Percentiles rank a stretch among this genome's conserved stretches.
Conservation (phyloP, 1,284 basidiomycete species). For the Ustilago bromivora region DNA sequence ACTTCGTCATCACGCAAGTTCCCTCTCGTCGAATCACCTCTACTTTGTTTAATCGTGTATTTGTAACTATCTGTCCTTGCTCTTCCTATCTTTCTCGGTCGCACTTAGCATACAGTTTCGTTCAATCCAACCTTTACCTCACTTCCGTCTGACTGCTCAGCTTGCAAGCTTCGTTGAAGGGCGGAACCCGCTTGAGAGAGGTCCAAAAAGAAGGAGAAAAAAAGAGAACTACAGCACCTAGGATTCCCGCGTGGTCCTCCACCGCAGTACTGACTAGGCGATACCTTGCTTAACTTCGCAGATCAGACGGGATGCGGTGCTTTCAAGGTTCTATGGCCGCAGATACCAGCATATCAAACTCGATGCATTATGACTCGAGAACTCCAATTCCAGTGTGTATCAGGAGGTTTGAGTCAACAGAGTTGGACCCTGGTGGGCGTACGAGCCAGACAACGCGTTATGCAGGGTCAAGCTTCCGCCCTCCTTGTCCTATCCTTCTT, state of each 20-base stretch:
- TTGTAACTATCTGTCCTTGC: neutral
- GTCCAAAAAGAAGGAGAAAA: neutral
- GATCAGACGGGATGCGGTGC: constrained; percentile 84
- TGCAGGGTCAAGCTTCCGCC: neutral
- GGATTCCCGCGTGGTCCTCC: constrained; percentile 86
- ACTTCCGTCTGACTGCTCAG: neutral
- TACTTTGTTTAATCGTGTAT: neutral
- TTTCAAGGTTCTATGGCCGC: constrained; percentile 83
- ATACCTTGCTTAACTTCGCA: constrained; percentile 83
- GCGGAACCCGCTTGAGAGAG: neutral
- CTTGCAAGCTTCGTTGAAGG: neutral
- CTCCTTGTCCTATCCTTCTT: neutral
- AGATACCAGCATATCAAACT: constrained; percentile 70
- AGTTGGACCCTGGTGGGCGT: neutral
- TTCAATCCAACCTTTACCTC: neutral
- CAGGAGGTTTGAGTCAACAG: neutral
- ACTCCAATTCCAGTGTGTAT: too few relatives aligned
- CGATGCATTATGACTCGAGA: too few relatives aligned
- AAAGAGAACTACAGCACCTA: constrained; percentile 79
- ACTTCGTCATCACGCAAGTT: neutral
- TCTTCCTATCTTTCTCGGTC: neutral
- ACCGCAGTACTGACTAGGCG: constrained; percentile 85
- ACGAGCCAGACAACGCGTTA: neutral
- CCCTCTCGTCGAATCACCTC: neutral
- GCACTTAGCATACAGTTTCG: constrained; percentile 6